phyloP scores from a whole-genome alignment of 2,329 filamentous ascomycete genomes.

The Talaromyces sp. region DNA sequence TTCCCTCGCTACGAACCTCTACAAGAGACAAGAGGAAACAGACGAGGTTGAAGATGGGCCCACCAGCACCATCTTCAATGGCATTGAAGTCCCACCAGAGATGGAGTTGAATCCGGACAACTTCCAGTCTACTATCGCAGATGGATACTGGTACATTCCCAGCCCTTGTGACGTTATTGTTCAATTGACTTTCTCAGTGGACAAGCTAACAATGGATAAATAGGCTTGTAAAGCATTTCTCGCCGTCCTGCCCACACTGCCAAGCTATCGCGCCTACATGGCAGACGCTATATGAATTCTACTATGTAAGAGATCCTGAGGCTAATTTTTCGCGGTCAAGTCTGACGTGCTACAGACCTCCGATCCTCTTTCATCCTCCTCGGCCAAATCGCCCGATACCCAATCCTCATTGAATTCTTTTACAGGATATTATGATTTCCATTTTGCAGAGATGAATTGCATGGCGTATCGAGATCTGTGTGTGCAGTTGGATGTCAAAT shows the following conservation, averaged over 20 bases:
- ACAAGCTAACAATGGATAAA: conserved; percentile 20
- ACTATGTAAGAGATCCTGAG: conserved; percentile 49
- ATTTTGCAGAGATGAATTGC: conserved; percentile 84
- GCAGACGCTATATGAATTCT: conserved; percentile 94
- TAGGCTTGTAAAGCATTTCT: conserved; percentile 54
- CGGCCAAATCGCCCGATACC: conserved; percentile 49
- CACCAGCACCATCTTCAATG: conserved; percentile 49
- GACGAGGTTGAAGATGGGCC: conserved; percentile 20
- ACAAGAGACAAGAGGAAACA: conserved; percentile 26
- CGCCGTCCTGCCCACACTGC: conserved; percentile 65
- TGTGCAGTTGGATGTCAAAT: conserved; percentile 60
- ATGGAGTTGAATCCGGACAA: conserved; percentile 47
- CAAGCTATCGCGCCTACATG: conserved; percentile 74
- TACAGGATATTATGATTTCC: conserved; percentile 79
- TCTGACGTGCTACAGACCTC: conserved; percentile 61
- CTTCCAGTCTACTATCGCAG: conserved; percentile 49
- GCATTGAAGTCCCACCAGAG: conserved; percentile 50
- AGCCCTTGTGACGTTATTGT: neutral
- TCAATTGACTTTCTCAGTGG: neutral
- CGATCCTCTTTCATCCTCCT: conserved; percentile 59
- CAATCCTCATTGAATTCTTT: conserved; percentile 63
- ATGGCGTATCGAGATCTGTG: conserved; percentile 79
- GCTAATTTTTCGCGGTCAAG: neutral
- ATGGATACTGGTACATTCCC: conserved; percentile 49
- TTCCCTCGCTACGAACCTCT: conserved; percentile 29